Base-by-base conservation (phyloP, 1,284 basidiomycete species). In the Rhodofomes roseus region DNA sequence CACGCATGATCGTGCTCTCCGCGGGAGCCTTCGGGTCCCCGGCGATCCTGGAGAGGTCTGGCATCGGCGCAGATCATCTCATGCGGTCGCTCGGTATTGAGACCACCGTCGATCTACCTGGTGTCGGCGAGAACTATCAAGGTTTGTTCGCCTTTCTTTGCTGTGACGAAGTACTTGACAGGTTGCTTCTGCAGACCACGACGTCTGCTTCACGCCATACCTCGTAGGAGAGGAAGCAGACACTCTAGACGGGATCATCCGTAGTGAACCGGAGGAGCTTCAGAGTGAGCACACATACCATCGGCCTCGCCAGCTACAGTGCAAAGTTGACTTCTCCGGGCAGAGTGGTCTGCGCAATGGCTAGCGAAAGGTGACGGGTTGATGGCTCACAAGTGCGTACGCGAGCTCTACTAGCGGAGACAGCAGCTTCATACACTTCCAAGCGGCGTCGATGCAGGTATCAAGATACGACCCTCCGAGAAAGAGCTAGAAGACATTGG, bases 121-220 rank as follows among this genome's bases (percentile, higher is more conserved):
- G 83, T 4, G 85, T 88, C 0, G 86, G 86, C 9, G 80, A 84
- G 62, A 76, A 80, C 46, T 83, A 81, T 58, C 76, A 79, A 65
- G 84, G 83, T 80, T 18, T 2, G 44, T 36, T 29, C 23, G 6
- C 2, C 18, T n/a, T 29, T 6, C 29, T 4, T 3, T 27, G 46
- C 2, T 2, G 23, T 4, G 31, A 7, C 25, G 23, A 14, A 18
- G 6, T 25, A 23, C 8, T 7, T 16, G 25, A 50, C 25, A 12
- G 2, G 4, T 7, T 31, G 5, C 5, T 29, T 16, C 18, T 23
- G 18, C 27, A 84, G 84, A 84, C 63, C 84, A 85, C 63, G 73
- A 76, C 37, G 61, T 73, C 12, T 39, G 69, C 14, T 72, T 74
- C 58, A 27, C 69, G 3, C 69, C 73, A 0, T 84, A 76, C 61